These are phyloP conservation scores for Calonectria leucothoes DNA, from an alignment of 2,329 filamentous ascomycete species.

Conservation along the genomic window DNA sequence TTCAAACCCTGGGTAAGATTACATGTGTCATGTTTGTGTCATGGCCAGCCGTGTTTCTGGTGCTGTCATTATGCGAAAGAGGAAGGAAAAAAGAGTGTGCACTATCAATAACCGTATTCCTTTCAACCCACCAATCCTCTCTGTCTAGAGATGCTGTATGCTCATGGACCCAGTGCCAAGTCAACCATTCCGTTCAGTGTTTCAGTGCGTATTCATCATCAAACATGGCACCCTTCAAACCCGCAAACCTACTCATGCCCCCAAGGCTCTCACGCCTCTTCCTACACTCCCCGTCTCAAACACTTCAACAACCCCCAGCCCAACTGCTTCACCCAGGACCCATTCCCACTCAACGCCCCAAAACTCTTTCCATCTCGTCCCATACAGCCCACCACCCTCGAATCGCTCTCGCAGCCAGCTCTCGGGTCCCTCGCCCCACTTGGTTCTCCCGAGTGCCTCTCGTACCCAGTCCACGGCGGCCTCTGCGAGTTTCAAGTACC, in stretches of 20 bases:
- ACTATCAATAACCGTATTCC: neutral
- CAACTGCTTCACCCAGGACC: constrained; percentile 77
- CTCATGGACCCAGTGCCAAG: neutral
- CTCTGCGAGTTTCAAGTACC: constrained; percentile 74
- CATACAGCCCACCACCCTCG: constrained; percentile 69
- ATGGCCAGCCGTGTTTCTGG: neutral
- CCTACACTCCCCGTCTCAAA: constrained; percentile 83
- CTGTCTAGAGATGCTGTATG: no score
- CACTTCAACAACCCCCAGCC: constrained; percentile 76
- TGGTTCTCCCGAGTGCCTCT: constrained; percentile 67
- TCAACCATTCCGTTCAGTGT: neutral
- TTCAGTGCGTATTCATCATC: neutral
- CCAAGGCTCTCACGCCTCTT: constrained; percentile 66
- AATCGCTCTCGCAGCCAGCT: constrained; percentile 73
- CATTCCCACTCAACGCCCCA: constrained; percentile 78
- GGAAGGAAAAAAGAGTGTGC: neutral
- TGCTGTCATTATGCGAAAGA: neutral
- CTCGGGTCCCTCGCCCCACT: constrained; percentile 73
- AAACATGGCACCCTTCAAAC: neutral
- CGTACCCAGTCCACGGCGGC: constrained; percentile 72
- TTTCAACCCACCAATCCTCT: neutral
- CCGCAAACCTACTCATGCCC: constrained; percentile 29
- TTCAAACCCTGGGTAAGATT: neutral
- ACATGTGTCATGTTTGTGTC: neutral
- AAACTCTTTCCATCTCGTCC: constrained; percentile 72